Evolutionary conservation across 768 basidiomycete species (phyloP).

Genomic region (Cubamyces sp.): DNA sequence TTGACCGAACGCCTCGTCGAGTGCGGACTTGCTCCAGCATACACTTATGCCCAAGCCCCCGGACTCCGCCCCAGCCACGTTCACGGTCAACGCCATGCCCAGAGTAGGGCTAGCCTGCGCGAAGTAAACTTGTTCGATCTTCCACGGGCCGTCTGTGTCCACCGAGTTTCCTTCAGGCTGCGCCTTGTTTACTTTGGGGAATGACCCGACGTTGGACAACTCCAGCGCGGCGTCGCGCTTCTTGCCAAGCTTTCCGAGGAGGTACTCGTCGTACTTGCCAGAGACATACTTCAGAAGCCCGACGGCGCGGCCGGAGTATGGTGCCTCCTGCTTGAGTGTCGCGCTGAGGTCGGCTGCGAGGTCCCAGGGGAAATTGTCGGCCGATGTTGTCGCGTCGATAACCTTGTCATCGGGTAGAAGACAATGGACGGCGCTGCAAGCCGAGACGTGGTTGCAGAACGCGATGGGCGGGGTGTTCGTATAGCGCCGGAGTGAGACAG

Average conservation of each 20-base stretch:
- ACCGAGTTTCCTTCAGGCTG: no score
- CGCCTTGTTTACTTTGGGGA: constrained; percentile 14
- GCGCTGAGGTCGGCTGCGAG: constrained; percentile 35
- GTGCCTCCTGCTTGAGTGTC: constrained; percentile 31
- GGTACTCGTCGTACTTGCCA: constrained; percentile 38
- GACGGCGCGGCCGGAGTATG: constrained; percentile 30
- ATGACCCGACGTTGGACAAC: constrained; percentile 44
- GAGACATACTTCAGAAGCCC: constrained; percentile 41
- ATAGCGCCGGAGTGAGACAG: constrained; percentile 41
- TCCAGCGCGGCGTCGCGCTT: constrained; percentile 41
- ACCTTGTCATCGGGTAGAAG: constrained; percentile 20
- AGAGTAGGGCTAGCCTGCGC: constrained; percentile 12
- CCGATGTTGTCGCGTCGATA: background rate
- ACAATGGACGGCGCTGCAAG: constrained; percentile 28
- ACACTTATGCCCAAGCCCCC: constrained; percentile 28
- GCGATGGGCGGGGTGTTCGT: constrained; percentile 33
- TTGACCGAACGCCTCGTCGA: constrained; percentile 28
- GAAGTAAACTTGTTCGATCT: constrained; percentile 26
- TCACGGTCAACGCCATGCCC: constrained; percentile 28
- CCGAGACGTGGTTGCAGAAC: constrained; percentile 42
- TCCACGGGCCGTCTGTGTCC: constrained; percentile 18
- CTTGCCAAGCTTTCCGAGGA: constrained; percentile 36
- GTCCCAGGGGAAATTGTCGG: constrained; percentile 34
- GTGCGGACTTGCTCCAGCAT: constrained; percentile 26
- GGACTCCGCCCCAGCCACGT: constrained; percentile 24